phyloP scores from a whole-genome alignment of 208 protist species.

The Crithidia brevicula region DNA sequence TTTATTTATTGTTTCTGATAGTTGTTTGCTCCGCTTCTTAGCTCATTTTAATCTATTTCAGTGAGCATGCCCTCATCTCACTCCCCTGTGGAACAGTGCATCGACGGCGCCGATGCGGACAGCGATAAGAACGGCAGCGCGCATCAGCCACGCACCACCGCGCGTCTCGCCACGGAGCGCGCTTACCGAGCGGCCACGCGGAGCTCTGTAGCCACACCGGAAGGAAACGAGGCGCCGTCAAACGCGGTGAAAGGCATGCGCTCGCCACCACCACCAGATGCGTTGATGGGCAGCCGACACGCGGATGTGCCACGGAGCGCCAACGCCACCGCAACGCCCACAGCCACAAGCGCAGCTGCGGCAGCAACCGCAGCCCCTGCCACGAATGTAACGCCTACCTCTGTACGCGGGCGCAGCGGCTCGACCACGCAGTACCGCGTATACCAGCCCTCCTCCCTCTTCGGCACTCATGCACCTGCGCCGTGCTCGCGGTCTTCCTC shows the following conservation, averaged over 20 bases:
- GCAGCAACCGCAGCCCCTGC: not conserved
- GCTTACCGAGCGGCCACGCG: not conserved
- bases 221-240: not conserved
- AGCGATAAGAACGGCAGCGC: not conserved
- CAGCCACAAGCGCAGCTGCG: not conserved
- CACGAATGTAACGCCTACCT: not conserved
- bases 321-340: too few species aligned
- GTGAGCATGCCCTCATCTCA: not conserved
- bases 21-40: not conserved
- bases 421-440: slow-evolving; percentile 1
- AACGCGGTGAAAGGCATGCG: not conserved
- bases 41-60: not conserved
- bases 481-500: not conserved
- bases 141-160: not conserved
- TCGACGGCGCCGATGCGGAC: not conserved
- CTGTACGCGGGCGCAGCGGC: not conserved
- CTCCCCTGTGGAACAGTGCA: not conserved
- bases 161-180: not conserved
- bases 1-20: not conserved
- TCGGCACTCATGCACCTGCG: not conserved
- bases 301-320: not conserved
- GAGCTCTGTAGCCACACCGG: not conserved
- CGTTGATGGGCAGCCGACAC: not conserved
- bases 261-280: not conserved
- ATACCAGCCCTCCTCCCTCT: not conserved